Evolutionary conservation across 1,284 basidiomycete species (phyloP).

Genomic region (Phaffia rhodozyma): DNA sequence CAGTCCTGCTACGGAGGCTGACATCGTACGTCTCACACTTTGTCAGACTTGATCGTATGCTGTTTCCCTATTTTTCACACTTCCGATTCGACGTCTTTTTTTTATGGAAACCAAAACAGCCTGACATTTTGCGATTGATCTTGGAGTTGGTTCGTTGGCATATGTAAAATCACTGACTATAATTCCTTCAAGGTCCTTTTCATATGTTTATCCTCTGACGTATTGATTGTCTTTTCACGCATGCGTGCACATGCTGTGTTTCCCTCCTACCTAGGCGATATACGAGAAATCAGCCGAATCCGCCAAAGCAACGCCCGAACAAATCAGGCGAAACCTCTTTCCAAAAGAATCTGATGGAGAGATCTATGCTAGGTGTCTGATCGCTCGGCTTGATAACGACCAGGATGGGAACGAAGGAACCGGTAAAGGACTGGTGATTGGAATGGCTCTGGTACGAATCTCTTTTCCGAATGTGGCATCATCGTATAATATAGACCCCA

Average conservation of each 20-base stretch:
- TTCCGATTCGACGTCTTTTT: not conserved
- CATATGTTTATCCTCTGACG: too few species aligned
- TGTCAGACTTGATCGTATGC: not conserved
- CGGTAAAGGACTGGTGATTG: conserved; percentile 1
- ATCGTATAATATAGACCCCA: too few species aligned
- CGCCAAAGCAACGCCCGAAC: conserved; percentile 12
- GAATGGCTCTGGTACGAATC: not conserved
- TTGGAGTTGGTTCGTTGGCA: conserved; percentile 4
- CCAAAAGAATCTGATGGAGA: not conserved
- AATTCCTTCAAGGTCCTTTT: not conserved
- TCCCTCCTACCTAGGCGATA: conserved; percentile 3
- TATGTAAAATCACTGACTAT: not conserved
- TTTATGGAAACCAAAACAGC: not conserved
- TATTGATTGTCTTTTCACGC: not conserved
- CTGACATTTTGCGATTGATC: conserved; percentile 14
- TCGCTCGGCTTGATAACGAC: not conserved
- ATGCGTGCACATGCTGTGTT: too few species aligned
- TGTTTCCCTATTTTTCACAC: not conserved
- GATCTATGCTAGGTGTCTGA: conserved; percentile 9
- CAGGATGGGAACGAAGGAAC: too few species aligned
- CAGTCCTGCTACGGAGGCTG: conserved; percentile 11
- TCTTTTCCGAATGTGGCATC: too few species aligned
- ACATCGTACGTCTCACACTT: not conserved
- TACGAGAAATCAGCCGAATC: conserved; percentile 11
- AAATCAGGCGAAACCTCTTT: conserved; percentile 10